Percentiles rank a stretch among this genome's conserved stretches.
phyloP scores from a whole-genome alignment of 805 yeast species.

The Monosporozyma yasuniensis region DNA sequence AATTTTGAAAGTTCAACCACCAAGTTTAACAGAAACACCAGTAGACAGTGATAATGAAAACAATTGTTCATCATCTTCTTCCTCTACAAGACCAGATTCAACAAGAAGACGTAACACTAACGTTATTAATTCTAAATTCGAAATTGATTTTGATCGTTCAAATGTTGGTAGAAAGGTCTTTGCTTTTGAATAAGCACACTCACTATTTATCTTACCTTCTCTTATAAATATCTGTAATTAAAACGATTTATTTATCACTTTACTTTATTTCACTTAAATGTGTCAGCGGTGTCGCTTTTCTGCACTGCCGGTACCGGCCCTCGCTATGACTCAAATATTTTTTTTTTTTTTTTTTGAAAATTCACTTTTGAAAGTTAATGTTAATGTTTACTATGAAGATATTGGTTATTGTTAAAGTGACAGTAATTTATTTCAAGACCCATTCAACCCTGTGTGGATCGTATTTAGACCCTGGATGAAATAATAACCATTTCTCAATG shows the following conservation, averaged over 20 bases:
- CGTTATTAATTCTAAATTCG: conserved; percentile 27
- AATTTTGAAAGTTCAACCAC: conserved; percentile 17
- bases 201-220: not conserved
- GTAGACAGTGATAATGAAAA: conserved; percentile 5
- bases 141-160: conserved; percentile 34
- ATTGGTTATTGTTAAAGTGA: not conserved
- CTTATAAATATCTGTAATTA: conserved; percentile 1
- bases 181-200: conserved; percentile 10
- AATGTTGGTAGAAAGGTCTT: conserved; percentile 33
- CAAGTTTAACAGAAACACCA: conserved; percentile 4
- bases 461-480: not conserved
- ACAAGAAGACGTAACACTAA: conserved; percentile 12
- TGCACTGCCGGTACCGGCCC: not conserved
- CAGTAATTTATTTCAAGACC: not conserved
- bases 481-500: no score
- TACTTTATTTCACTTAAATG: no score
- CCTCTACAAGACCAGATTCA: conserved; percentile 11
- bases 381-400: no score
- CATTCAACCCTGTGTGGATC: not conserved
- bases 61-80: not conserved
- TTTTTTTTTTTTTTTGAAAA: no score
- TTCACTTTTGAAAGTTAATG: no score
- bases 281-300: not conserved
- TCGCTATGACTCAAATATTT: not conserved
- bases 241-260: not conserved